Base-by-base conservation (phyloP, 208 protist species). In the Wallacemonas sp. region DNA sequence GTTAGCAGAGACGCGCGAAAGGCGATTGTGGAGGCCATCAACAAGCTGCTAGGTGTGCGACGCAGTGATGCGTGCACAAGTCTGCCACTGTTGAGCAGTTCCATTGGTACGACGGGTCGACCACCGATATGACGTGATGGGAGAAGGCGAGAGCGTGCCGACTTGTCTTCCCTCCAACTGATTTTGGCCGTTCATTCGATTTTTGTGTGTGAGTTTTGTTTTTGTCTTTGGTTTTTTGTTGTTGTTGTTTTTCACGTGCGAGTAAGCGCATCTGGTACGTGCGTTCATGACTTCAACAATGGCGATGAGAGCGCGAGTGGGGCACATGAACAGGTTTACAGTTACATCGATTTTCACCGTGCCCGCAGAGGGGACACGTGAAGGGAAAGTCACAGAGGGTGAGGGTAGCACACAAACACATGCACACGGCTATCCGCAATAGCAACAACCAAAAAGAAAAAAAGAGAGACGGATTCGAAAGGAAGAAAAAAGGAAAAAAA, bases 401-500 rank as follows among this genome's bases (percentile, higher is more conserved):
- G 36, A 41, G 14, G 36, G 14, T 7, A 41, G 36, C 36, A 41
- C 36, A 41, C 36, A 41, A 41, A 14, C 36, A 7, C 36, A n/a
- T n/a, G n/a, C n/a, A n/a, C n/a, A n/a, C n/a, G n/a, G n/a, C n/a
- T n/a, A n/a, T n/a, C n/a, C n/a, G n/a, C n/a, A n/a, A 41, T 7
- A 41, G 14, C 7, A 50, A n/a, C 4, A 26, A 50, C 7, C 5
- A 49, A 23, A 49, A 22, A 23, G 44, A 49, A 49, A 49, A 49
- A 22, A 23, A 22, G n/a, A 49, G n/a, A 49, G 44, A 49, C 5
- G 1, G n/a, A 22, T 45, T 63, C 12, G 26, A 29, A 57, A 67
- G 26, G 61, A 36, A 66, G 42, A 59, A 54, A 32, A 44, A 61
- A 61, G 57, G 33, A 50, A 45, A 61, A 50, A 57, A 48, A 61